Evolutionary conservation across 257 asterid genomes (phyloP).

Genomic region (Striga asiatica): DNA sequence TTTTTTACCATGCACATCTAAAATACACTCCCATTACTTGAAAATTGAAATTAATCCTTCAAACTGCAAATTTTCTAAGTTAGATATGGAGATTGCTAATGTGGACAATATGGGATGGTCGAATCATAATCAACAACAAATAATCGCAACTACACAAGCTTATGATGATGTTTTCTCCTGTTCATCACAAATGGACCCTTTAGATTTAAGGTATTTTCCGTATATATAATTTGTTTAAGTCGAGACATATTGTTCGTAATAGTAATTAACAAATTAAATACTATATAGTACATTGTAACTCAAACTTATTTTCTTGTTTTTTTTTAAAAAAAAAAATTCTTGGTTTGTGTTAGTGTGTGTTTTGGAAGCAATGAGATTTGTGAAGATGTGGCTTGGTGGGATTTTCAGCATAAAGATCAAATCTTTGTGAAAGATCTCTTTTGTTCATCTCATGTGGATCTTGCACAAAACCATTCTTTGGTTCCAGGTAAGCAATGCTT

Average conservation of each 20-base stretch:
- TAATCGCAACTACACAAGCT: too few relatives aligned
- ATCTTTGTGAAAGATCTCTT: constrained; percentile 24
- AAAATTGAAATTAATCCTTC: too few relatives aligned
- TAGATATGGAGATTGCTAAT: neutral
- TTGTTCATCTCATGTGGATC: constrained; percentile 15
- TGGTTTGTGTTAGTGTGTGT: neutral
- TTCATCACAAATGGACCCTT: constrained; percentile 29
- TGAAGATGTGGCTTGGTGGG: constrained; percentile 12
- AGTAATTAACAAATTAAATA: too few relatives aligned
- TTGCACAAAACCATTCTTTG: constrained; percentile 10
- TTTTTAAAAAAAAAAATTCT: too few relatives aligned
- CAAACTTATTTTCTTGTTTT: too few relatives aligned
- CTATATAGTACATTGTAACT: too few relatives aligned
- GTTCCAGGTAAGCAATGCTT: constrained; percentile 37
- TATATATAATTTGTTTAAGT: too few relatives aligned
- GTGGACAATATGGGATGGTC: constrained; percentile 28
- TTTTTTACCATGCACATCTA: constrained; percentile 12
- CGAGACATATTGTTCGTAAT: too few relatives aligned
- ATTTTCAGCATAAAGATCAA: constrained; percentile 7
- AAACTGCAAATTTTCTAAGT: too few relatives aligned
- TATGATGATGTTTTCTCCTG: constrained; percentile 17
- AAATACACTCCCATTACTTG: neutral
- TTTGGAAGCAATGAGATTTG: constrained; percentile 17
- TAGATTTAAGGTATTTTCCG: constrained; percentile 55
- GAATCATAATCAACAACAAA: constrained; percentile 15